Percentiles rank a stretch among this genome's conserved stretches.
These are phyloP conservation scores for Madurella fahalii DNA, from an alignment of 2,329 filamentous ascomycete species.

Conservation along the genomic window DNA sequence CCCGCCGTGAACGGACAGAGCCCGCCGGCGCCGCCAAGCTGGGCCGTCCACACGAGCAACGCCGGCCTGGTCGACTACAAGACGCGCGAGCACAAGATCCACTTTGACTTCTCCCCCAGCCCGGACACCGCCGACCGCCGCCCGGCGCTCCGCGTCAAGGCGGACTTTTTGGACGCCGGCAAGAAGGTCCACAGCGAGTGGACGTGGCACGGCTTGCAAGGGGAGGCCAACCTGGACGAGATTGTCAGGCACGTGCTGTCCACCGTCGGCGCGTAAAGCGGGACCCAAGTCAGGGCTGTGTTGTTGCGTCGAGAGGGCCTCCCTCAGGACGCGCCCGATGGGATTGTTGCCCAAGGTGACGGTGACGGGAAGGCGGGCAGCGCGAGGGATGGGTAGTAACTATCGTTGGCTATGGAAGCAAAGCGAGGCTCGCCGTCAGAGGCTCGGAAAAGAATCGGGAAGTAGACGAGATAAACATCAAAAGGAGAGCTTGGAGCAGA, in stretches of 20 bases:
- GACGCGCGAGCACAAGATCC: constrained; percentile 17
- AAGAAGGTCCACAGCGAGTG: constrained; percentile 12
- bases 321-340: too few relatives aligned
- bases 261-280: not conserved
- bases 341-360: too few relatives aligned
- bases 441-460: too few relatives aligned
- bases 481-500: too few relatives aligned
- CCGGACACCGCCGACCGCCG: not conserved
- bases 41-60: constrained; percentile 12
- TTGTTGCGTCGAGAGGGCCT: too few relatives aligned
- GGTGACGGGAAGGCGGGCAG: too few relatives aligned
- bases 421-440: too few relatives aligned
- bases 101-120: constrained; percentile 17
- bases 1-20: not conserved
- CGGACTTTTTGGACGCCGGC: constrained; percentile 8
- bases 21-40: not conserved
- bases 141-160: constrained; percentile 10
- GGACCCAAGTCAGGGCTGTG: not conserved
- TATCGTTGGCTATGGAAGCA: too few relatives aligned
- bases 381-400: too few relatives aligned
- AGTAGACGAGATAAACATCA: too few relatives aligned
- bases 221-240: constrained; percentile 37
- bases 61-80: constrained; percentile 19
- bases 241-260: constrained; percentile 14
- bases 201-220: constrained; percentile 42